These are phyloP conservation scores for Diaporthe longicolla DNA, from an alignment of 2,329 filamentous ascomycete species.

Conservation along the genomic window DNA sequence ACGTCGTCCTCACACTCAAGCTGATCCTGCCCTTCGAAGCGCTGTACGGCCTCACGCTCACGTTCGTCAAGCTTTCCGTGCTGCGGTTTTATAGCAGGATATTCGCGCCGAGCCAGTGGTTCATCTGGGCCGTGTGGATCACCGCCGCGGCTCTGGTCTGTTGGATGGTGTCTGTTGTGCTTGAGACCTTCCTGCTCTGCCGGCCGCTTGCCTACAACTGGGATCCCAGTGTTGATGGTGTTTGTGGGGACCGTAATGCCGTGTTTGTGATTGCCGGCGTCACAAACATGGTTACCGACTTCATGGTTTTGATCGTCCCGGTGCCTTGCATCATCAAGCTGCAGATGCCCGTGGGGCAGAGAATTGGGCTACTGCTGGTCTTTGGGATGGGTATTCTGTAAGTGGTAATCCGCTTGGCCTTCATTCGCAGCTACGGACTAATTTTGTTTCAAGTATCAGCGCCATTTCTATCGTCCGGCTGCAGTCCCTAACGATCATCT, in stretches of 20 bases:
- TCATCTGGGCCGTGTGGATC: slow-evolving; percentile 6
- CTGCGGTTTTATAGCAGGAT: slow-evolving; percentile 31
- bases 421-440: background rate
- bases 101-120: slow-evolving; percentile 1
- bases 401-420: background rate
- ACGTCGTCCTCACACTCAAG: slow-evolving; percentile 20
- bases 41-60: slow-evolving; percentile 34
- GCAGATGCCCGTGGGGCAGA: slow-evolving; percentile 11
- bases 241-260: slow-evolving; percentile 33
- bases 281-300: slow-evolving; percentile 28
- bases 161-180: slow-evolving; percentile 26
- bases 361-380: slow-evolving; percentile 14
- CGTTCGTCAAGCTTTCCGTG: slow-evolving; percentile 28
- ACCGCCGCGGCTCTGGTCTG: background rate
- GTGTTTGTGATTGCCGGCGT: slow-evolving; percentile 28
- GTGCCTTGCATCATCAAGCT: slow-evolving; percentile 25
- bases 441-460: background rate
- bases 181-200: slow-evolving; percentile 35
- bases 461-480: slow-evolving; percentile 34
- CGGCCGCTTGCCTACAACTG: slow-evolving; percentile 34
- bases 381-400: slow-evolving; percentile 13
- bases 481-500: slow-evolving; percentile 24
- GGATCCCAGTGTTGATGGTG: slow-evolving; percentile 18
- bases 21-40: slow-evolving; percentile 36
- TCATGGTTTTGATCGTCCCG: slow-evolving; percentile 28